A percentile compares a stretch with the other conserved stretches of the same genome.
These are phyloP conservation scores for Ilyonectria mors-panacis DNA, from an alignment of 2,329 filamentous ascomycete species.

Conservation along the genomic window DNA sequence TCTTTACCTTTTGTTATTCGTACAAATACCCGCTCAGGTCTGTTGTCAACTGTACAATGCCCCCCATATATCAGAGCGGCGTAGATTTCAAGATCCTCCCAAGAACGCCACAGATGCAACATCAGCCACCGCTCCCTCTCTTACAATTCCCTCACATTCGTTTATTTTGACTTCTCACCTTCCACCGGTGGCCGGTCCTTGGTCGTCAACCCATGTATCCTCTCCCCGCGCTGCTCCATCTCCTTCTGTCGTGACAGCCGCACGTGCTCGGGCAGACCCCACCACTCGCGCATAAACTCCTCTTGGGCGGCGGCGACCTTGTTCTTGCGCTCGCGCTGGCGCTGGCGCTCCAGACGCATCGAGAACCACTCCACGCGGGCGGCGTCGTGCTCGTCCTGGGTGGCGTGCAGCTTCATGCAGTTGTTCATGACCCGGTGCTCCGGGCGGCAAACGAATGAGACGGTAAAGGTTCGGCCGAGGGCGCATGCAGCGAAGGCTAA, in stretches of 20 bases:
- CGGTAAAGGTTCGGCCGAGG: conserved; percentile 85
- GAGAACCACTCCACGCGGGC: conserved; percentile 96
- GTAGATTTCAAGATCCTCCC: conserved; percentile 42
- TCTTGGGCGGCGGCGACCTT: conserved; percentile 74
- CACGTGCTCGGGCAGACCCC: conserved; percentile 73
- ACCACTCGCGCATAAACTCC: conserved; percentile 77
- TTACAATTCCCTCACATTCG: background rate
- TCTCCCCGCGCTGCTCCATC: conserved; percentile 64
- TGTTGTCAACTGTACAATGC: conserved; percentile 37
- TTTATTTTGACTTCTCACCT: conserved; percentile 24
- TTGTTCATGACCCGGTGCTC: conserved; percentile 90
- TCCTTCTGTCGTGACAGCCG: conserved; percentile 64
- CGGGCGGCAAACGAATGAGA: conserved; percentile 87
- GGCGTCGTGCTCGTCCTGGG: conserved; percentile 86
- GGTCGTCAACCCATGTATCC: conserved; percentile 68
- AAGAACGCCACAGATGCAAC: conserved; percentile 46
- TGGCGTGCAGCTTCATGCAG: conserved; percentile 92
- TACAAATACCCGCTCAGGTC: conserved; percentile 21
- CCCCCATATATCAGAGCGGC: conserved; percentile 35
- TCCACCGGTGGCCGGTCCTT: conserved; percentile 44
- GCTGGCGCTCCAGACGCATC: conserved; percentile 78
- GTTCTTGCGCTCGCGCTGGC: conserved; percentile 75
- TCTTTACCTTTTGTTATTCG: conserved; percentile 23
- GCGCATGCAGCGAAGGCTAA: conserved; percentile 94
- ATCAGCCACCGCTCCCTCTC: conserved; percentile 1